phyloP scores from a whole-genome alignment of 78 protist genomes.

The Anaeramoeba flamelloides region DNA sequence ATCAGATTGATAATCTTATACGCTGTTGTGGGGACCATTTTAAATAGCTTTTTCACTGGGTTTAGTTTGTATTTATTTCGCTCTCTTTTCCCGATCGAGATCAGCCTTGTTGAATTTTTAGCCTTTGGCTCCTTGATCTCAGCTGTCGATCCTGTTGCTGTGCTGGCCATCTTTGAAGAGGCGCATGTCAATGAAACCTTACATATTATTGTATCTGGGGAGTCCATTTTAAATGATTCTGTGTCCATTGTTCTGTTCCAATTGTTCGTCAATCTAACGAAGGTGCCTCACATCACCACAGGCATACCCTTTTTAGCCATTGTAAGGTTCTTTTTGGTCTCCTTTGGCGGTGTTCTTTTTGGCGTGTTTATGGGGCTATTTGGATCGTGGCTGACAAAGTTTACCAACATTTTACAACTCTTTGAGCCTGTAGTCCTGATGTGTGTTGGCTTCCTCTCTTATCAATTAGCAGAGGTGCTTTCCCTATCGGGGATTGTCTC shows the following conservation, averaged over 20 bases:
- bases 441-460: constrained; percentile 1
- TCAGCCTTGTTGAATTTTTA: neutral
- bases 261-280: neutral
- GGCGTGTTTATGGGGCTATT: constrained; percentile 5
- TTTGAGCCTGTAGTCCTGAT: constrained; percentile 14
- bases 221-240: constrained; percentile 31
- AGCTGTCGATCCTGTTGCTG: constrained; percentile 32
- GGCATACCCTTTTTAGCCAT: no score
- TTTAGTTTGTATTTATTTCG: neutral
- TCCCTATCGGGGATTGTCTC: constrained; percentile 16
- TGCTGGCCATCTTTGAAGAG: constrained; percentile 30
- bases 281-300: no score
- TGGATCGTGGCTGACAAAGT: constrained; percentile 4
- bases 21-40: constrained; percentile 15
- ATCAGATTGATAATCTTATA: constrained; percentile 7
- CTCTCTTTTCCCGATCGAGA: neutral
- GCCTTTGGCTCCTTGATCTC: constrained; percentile 6
- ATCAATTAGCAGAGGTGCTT: constrained; percentile 7
- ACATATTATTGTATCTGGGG: constrained; percentile 37
- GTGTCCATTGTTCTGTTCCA: constrained; percentile 5
- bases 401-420: neutral
- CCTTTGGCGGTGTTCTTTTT: neutral
- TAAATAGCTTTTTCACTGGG: constrained; percentile 12
- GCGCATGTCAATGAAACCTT: constrained; percentile 22
- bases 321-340: constrained; percentile 13